Percentiles rank a stretch among this genome's conserved stretches.
phyloP scores from a whole-genome alignment of 1,139 yeast genomes.

The Yamadazyma siamensis region DNA sequence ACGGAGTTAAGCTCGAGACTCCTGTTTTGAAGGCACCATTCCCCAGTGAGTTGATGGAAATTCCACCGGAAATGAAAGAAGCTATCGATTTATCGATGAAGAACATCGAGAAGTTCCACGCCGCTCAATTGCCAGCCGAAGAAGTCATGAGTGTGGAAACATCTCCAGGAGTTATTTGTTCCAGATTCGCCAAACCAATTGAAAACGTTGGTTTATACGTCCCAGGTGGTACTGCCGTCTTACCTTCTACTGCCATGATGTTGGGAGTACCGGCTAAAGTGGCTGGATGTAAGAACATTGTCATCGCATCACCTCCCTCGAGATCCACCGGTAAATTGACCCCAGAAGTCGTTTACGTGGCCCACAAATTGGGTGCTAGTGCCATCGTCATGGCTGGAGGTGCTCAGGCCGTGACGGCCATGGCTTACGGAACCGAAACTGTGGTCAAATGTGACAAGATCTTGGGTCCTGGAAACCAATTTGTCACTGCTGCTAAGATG shows the following conservation, averaged over 20 bases:
- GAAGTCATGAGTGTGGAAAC: conserved; percentile 86
- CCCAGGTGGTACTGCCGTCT: conserved; percentile 98
- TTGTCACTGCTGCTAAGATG: conserved; percentile 99
- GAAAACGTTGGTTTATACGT: conserved; percentile 93
- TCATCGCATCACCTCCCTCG: conserved; percentile 97
- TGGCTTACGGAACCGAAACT: conserved; percentile 96
- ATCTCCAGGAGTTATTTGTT: conserved; percentile 87
- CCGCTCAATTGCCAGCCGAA: conserved; percentile 75
- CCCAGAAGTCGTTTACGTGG: conserved; percentile 97
- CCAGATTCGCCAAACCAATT: conserved; percentile 92
- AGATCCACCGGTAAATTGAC: conserved; percentile 88
- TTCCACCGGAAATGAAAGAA: conserved; percentile 71
- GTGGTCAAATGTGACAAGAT: conserved; percentile 95
- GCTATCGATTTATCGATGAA: conserved; percentile 88
- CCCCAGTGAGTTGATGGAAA: conserved; percentile 69
- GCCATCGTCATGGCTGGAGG: conserved; percentile 96
- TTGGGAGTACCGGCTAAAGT: conserved; percentile 98
- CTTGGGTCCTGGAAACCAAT: conserved; percentile 98
- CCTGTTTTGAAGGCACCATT: conserved; percentile 89
- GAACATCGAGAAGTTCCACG: conserved; percentile 89
- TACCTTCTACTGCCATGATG: conserved; percentile 98
- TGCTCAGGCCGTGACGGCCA: conserved; percentile 97
- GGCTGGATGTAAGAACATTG: conserved; percentile 91
- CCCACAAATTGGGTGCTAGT: conserved; percentile 90
- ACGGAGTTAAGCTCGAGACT: conserved; percentile 65